These are phyloP conservation scores for Blastobotrys arbuscula DNA, from an alignment of 1,139 yeast genomes.

Conservation along the genomic window DNA sequence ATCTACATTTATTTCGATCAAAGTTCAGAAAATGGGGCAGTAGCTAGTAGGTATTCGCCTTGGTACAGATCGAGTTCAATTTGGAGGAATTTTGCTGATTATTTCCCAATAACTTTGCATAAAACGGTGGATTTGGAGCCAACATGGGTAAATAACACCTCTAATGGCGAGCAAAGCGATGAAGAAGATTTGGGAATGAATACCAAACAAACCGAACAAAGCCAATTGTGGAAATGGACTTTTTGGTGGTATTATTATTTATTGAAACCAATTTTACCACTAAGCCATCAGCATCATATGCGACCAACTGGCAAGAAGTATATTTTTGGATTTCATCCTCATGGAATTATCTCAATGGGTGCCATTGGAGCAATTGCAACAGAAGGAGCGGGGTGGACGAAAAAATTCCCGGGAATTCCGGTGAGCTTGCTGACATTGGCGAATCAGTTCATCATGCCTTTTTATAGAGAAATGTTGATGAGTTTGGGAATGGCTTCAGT, in stretches of 20 bases:
- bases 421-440: constrained; percentile 73
- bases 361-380: constrained; percentile 83
- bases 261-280: constrained; percentile 6
- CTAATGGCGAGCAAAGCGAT: background rate
- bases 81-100: constrained; percentile 73
- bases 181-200: constrained; percentile 16
- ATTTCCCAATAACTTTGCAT: constrained; percentile 76
- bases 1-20: constrained; percentile 52
- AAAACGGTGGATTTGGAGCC: constrained; percentile 71
- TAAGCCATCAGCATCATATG: constrained; percentile 2
- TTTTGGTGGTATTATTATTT: constrained; percentile 27
- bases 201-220: constrained; percentile 1
- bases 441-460: constrained; percentile 81
- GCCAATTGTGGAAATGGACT: constrained; percentile 20
- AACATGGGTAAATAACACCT: constrained; percentile 45
- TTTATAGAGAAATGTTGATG: constrained; percentile 79
- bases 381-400: constrained; percentile 65
- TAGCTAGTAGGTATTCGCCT: constrained; percentile 50
- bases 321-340: constrained; percentile 94
- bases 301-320: constrained; percentile 44
- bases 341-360: constrained; percentile 92
- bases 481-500: constrained; percentile 85
- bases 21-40: constrained; percentile 71
- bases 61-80: constrained; percentile 52
- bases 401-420: constrained; percentile 75